Percentiles rank a stretch among this genome's conserved stretches.
Evolutionary conservation across 805 yeast species (phyloP).

Genomic region (Wickerhamia fluorescens): DNA sequence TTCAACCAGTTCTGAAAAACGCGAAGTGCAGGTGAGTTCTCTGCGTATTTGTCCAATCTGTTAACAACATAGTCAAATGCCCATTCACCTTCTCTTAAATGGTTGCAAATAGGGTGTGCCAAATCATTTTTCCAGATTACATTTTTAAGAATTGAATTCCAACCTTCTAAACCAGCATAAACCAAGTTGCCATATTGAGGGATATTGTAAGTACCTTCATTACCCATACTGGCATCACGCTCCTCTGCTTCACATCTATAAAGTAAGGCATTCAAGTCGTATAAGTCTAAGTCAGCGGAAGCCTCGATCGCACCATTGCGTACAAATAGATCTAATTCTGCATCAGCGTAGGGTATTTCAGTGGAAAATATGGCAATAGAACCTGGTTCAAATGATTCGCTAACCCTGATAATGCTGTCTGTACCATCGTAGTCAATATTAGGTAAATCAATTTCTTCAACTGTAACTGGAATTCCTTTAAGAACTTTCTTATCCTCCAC

Average conservation of each 20-base stretch:
- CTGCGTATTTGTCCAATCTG: slow-evolving; percentile 51
- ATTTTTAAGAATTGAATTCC: slow-evolving; percentile 62
- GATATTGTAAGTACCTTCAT: slow-evolving; percentile 63
- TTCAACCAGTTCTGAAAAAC: slow-evolving; percentile 66
- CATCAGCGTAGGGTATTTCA: slow-evolving; percentile 56
- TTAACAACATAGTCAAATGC: slow-evolving; percentile 69
- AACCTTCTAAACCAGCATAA: slow-evolving; percentile 91
- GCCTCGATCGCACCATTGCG: slow-evolving; percentile 75
- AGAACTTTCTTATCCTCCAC: slow-evolving; percentile 35
- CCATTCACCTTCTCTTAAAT: slow-evolving; percentile 82
- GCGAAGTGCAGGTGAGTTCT: slow-evolving; percentile 39
- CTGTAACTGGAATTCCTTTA: slow-evolving; percentile 59
- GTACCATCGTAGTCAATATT: slow-evolving; percentile 34
- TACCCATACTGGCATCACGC: slow-evolving; percentile 67
- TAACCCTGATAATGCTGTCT: slow-evolving; percentile 48
- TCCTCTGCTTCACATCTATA: slow-evolving; percentile 86
- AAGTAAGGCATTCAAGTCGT: slow-evolving; percentile 68
- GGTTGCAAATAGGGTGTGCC: slow-evolving; percentile 77
- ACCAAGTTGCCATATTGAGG: slow-evolving; percentile 70
- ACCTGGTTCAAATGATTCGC: slow-evolving; percentile 74
- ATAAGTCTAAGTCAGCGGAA: slow-evolving; percentile 48
- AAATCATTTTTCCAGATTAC: slow-evolving; percentile 66
- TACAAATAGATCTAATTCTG: slow-evolving; percentile 56
- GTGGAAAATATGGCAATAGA: slow-evolving; percentile 83
- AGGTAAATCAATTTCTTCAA: slow-evolving; percentile 48